Conservation (phyloP, 495 filamentous ascomycete species). For the Tuber melanosporum region DNA sequence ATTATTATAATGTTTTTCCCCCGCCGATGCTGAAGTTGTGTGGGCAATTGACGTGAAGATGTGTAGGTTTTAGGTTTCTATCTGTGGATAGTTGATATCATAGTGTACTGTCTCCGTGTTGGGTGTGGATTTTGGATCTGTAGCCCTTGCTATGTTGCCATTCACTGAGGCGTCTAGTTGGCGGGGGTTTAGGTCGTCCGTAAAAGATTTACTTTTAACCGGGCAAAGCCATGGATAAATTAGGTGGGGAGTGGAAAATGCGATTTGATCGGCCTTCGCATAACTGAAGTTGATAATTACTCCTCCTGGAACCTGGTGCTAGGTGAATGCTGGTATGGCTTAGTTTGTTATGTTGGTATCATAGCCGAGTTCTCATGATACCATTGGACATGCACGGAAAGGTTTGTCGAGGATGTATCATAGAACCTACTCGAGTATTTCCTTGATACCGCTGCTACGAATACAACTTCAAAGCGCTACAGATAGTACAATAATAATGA, state of each 20-base stretch:
- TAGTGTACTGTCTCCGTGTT: too few species aligned
- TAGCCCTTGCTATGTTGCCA: too few species aligned
- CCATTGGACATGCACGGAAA: background rate
- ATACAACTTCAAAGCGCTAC: background rate
- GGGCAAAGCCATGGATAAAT: background rate
- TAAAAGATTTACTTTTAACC: background rate
- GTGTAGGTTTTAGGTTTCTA: too few species aligned
- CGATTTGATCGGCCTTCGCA: background rate
- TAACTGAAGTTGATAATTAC: background rate
- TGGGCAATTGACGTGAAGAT: background rate
- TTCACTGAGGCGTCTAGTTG: too few species aligned
- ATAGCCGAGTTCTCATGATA: background rate
- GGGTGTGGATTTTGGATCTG: too few species aligned
- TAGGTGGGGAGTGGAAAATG: background rate
- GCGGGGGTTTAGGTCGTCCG: too few species aligned
- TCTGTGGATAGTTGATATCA: background rate
- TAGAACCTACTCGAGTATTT: background rate
- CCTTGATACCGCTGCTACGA: background rate
- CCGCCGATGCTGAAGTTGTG: background rate
- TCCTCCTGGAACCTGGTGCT: background rate
- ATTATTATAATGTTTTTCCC: background rate
- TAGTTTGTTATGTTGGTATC: background rate
- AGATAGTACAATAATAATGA: background rate
- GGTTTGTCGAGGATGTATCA: background rate
- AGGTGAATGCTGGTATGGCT: background rate